A percentile compares a stretch with the other conserved stretches of the same genome.
Conservation (phyloP, 1,284 basidiomycete genomes). For the Chalciporus sp. region DNA sequence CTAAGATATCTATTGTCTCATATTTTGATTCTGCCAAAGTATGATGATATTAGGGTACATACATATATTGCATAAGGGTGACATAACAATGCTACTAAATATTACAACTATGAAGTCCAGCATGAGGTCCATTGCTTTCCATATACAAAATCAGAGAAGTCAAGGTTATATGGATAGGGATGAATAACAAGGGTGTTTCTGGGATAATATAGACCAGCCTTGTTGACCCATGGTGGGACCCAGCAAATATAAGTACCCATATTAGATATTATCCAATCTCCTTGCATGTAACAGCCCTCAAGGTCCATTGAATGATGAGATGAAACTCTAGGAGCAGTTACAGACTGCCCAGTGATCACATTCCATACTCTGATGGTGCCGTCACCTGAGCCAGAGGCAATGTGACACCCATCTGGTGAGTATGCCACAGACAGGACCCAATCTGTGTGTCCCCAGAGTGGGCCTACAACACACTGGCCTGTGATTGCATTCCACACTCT, state of each 20-base stretch:
- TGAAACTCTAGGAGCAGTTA: too few species aligned
- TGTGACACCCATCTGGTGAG: slow-evolving; percentile 10
- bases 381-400: neutral
- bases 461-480: neutral
- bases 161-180: slow-evolving; percentile 13
- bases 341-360: slow-evolving; percentile 9
- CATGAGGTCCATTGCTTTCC: slow-evolving; percentile 24
- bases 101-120: too few species aligned
- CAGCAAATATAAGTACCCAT: slow-evolving; percentile 11
- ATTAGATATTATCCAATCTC: slow-evolving; percentile 20
- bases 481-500: slow-evolving; percentile 18
- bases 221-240: slow-evolving; percentile 24
- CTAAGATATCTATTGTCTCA: too few species aligned
- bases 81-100: too few species aligned
- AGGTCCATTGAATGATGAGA: too few species aligned
- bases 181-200: slow-evolving; percentile 18
- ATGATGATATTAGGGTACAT: too few species aligned
- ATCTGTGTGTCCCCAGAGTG: slow-evolving; percentile 14
- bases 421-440: slow-evolving; percentile 13
- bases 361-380: neutral
- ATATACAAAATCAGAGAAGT: slow-evolving; percentile 9
- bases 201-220: slow-evolving; percentile 20
- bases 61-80: too few species aligned
- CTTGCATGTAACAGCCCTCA: too few species aligned
- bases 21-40: too few species aligned